phyloP scores from a whole-genome alignment of 73 alveolate genomes.

The Paraurostyla sp. region DNA sequence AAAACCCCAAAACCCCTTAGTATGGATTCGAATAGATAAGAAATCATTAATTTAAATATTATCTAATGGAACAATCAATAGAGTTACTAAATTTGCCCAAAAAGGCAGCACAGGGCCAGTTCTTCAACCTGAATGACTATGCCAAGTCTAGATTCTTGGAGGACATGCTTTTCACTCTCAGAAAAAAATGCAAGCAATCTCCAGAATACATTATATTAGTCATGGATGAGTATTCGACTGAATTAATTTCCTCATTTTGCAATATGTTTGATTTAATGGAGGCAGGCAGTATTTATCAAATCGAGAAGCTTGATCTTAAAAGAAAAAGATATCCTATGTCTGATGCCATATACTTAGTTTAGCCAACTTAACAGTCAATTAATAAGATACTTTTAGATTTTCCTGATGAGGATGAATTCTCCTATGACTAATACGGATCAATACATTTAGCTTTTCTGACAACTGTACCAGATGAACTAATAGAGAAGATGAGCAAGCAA shows the following conservation, averaged over 20 bases:
- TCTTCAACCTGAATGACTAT: constrained; percentile 37
- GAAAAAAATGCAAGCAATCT: constrained; percentile 5
- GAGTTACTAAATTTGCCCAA: constrained; percentile 1
- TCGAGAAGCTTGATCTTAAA: constrained; percentile 53
- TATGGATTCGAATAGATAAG: too few species aligned
- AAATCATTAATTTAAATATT: constrained; percentile 27
- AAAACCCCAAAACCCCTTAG: too few species aligned
- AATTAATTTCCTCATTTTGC: constrained; percentile 54
- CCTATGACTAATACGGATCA: constrained; percentile 66
- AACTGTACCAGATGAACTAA: constrained; percentile 44
- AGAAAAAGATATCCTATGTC: constrained; percentile 67
- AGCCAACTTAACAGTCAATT: constrained; percentile 53
- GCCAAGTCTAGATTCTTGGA: constrained; percentile 11
- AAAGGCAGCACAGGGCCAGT: not conserved
- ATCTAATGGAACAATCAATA: constrained; percentile 17
- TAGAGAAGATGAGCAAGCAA: not conserved
- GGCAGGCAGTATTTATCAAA: constrained; percentile 41
- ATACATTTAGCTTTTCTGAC: constrained; percentile 78
- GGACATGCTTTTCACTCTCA: not conserved
- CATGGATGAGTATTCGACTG: constrained; percentile 55
- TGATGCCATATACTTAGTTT: constrained; percentile 68
- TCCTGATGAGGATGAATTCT: constrained; percentile 27
- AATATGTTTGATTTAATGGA: constrained; percentile 63
- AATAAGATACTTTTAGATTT: constrained; percentile 46
- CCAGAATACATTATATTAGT: constrained; percentile 63